Conservation (phyloP, 208 protist species). For the Trypanosoma vivax region DNA sequence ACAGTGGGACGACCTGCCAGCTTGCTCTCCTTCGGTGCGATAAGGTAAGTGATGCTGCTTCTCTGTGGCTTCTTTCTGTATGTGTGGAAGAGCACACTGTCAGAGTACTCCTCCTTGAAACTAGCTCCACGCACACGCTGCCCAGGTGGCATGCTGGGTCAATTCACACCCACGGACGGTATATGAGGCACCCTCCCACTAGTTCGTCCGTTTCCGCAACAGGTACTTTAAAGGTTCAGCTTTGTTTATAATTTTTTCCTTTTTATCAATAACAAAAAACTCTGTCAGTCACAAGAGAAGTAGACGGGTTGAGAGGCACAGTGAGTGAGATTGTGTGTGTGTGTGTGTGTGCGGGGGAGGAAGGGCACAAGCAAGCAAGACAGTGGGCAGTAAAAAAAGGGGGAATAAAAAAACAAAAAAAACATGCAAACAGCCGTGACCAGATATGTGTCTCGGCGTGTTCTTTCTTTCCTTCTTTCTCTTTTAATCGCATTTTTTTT, state of each 20-base stretch:
- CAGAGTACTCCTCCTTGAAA: conserved; percentile 19
- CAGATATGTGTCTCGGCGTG: no score
- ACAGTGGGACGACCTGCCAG: conserved; percentile 62
- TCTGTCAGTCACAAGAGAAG: not conserved
- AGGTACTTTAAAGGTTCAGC: no score
- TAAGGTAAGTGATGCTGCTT: conserved; percentile 15
- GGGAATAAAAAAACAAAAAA: conserved; percentile 4
- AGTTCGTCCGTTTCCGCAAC: no score
- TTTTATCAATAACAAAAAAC: no score
- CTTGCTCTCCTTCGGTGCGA: conserved; percentile 50
- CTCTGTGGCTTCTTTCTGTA: not conserved
- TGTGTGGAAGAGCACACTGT: not conserved
- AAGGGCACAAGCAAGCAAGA: conserved; percentile 7
- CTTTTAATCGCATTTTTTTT: no score
- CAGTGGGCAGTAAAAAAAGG: conserved; percentile 9
- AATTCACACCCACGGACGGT: no score
- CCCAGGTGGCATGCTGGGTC: not conserved
- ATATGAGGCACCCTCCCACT: no score
- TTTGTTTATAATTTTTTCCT: no score
- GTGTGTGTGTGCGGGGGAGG: no score
- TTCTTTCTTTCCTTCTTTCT: no score
- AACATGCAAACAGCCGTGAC: not conserved
- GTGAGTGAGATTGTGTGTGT: no score
- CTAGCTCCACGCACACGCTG: conserved; percentile 15
- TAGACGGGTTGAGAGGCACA: no score